Percentiles rank a stretch among this genome's conserved stretches.
phyloP scores from a whole-genome alignment of 2,329 filamentous ascomycete species.

The Arthroderma sp. region DNA sequence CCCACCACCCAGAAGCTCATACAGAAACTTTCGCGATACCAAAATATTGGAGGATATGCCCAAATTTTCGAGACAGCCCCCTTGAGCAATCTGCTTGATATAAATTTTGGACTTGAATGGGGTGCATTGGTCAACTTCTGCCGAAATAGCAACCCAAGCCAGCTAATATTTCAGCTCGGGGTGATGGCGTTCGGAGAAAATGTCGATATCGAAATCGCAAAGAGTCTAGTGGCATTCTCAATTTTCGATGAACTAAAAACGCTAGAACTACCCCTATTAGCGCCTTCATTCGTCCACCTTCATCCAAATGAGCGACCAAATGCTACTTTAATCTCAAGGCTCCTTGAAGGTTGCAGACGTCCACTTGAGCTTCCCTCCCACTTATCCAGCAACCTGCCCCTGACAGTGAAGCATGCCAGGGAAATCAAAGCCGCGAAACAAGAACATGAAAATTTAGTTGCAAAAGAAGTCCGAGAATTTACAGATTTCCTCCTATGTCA shows the following conservation, averaged over 20 bases:
- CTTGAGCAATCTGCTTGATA: conserved; percentile 7
- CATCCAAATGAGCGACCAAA: conserved; percentile 6
- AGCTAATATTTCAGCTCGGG: conserved; percentile 19
- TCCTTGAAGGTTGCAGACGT: conserved; percentile 4
- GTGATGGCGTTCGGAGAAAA: conserved; percentile 16
- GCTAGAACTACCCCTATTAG: conserved; percentile 4
- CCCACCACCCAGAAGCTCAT: not conserved
- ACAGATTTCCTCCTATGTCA: conserved; percentile 9
- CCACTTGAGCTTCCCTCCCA: not conserved
- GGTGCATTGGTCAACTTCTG: conserved; percentile 9
- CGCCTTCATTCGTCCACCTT: conserved; percentile 7
- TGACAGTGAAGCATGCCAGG: conserved; percentile 2
- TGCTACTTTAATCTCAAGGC: conserved; percentile 2
- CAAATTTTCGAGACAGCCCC: conserved; percentile 7
- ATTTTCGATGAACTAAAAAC: conserved; percentile 7
- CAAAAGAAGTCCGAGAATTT: conserved; percentile 9
- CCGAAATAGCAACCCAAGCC: conserved; percentile 1
- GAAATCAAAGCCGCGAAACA: conserved; percentile 2
- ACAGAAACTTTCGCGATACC: not conserved
- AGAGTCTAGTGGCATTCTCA: conserved; percentile 12
- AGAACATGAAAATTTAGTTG: conserved; percentile 3
- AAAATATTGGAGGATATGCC: conserved; percentile 6
- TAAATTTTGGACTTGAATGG: conserved; percentile 4
- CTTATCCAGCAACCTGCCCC: not conserved
- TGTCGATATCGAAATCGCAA: conserved; percentile 14